phyloP scores from a whole-genome alignment of 2,329 filamentous ascomycete species.

The Malbranchea cinnamomea region DNA sequence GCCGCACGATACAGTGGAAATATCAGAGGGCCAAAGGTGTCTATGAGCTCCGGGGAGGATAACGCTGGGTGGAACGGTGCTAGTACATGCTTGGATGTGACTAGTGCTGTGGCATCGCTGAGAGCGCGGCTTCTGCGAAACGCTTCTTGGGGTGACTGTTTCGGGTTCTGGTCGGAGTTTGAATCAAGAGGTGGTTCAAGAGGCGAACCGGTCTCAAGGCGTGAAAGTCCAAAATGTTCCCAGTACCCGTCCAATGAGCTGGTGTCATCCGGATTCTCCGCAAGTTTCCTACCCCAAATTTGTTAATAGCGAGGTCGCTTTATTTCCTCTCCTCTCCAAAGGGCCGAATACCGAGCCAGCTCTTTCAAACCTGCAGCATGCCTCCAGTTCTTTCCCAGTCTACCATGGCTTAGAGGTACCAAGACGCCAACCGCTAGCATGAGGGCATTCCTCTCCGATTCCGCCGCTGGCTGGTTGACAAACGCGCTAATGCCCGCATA shows the following conservation, averaged over 20 bases:
- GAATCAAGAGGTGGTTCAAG: constrained; percentile 39
- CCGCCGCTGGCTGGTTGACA: constrained; percentile 65
- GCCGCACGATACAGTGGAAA: constrained; percentile 85
- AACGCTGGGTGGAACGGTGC: constrained; percentile 73
- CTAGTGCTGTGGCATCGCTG: constrained; percentile 27
- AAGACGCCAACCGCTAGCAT: constrained; percentile 87
- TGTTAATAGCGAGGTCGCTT: neutral
- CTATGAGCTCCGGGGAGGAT: constrained; percentile 61
- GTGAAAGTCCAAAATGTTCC: constrained; percentile 34
- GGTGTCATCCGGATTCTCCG: constrained; percentile 48
- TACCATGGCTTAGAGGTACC: constrained; percentile 70
- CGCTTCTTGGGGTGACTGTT: constrained; percentile 33
- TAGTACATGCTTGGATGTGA: constrained; percentile 41
- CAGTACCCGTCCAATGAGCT: constrained; percentile 65
- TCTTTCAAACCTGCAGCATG: constrained; percentile 64
- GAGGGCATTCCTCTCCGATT: constrained; percentile 67
- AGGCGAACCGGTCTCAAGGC: constrained; percentile 22
- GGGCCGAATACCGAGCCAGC: constrained; percentile 55
- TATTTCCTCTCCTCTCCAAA: no score
- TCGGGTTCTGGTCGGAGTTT: constrained; percentile 34
- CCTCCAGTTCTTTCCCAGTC: constrained; percentile 76
- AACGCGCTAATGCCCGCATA: constrained; percentile 88
- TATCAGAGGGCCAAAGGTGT: constrained; percentile 76
- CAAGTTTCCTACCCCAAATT: constrained; percentile 34
- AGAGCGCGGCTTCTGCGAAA: constrained; percentile 23